Conservation (phyloP, 352 stramenopile genomes). For the Pythium brachiatum region DNA sequence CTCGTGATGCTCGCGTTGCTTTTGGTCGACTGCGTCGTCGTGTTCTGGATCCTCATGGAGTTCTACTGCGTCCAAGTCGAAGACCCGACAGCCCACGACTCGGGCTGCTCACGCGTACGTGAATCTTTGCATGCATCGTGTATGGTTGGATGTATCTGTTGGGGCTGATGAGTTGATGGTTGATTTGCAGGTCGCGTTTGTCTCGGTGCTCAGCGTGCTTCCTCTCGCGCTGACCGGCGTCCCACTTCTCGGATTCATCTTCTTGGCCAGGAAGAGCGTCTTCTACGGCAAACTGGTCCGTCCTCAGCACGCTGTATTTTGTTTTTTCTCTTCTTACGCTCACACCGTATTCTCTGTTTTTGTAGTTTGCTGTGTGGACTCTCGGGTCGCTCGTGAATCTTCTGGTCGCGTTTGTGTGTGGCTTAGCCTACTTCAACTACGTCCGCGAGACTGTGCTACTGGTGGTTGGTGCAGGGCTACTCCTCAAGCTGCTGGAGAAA, state of each 20-base stretch:
- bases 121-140: not conserved
- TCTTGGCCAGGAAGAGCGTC: slow-evolving; percentile 65
- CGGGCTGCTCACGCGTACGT: slow-evolving; percentile 75
- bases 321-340: not conserved
- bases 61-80: slow-evolving; percentile 87
- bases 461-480: slow-evolving; percentile 42
- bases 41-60: slow-evolving; percentile 79
- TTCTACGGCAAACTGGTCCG: slow-evolving; percentile 73
- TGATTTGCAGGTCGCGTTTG: slow-evolving; percentile 44
- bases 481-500: slow-evolving; percentile 76
- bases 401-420: slow-evolving; percentile 55
- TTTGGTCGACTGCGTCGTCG: slow-evolving; percentile 57
- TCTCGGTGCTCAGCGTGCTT: slow-evolving; percentile 58
- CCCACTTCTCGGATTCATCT: slow-evolving; percentile 66
- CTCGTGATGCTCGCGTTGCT: slow-evolving; percentile 58
- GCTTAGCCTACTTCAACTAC: slow-evolving; percentile 53
- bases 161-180: not conserved
- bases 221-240: slow-evolving; percentile 57
- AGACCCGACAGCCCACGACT: slow-evolving; percentile 65
- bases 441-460: slow-evolving; percentile 74
- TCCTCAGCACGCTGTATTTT: too few species aligned
- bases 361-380: slow-evolving; percentile 66
- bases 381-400: slow-evolving; percentile 69
- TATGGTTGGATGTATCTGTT: slow-evolving; percentile 9
- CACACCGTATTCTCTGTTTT: not conserved